Evolutionary conservation across 805 yeast species (phyloP), one percentile per base, ranked within the genome.

Genomic region (Grigorovia transvaalensis): DNA sequence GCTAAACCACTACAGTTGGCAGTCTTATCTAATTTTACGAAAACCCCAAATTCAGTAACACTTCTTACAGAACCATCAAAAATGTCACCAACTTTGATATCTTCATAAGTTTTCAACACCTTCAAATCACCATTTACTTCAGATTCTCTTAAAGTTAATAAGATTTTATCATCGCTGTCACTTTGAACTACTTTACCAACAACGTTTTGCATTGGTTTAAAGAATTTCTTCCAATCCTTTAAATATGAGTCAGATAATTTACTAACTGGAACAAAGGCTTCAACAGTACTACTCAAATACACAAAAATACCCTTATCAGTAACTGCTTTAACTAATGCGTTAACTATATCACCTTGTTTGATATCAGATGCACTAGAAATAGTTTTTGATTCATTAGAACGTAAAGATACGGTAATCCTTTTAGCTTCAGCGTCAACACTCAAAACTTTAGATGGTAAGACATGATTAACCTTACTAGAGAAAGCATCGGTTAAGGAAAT

Each of bases 31-130:
- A 91, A 73, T 56, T 80, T 82, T 49, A 91, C 85, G 63, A 91
- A 91, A 2, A 88, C 96, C 72, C 99, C 99, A 64, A 83, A 91
- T 47, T 87, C 95, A 38, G 89, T 82, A 23, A 83, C 86, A 54
- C 78, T 78, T 64, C 79, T 82, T 45, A 91, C 84, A 2, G 82
- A 70, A 64, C 96, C 99, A 62, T 85, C 91, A 58, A 73, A 80
- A 33, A 83, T 71, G 29, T 84, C 86, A 51, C 86, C 95, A 49
- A 75, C 81, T 52, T 78, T 69, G 51, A 91, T 73, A 52, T 86
- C 93, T 45, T 77, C 82, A 57, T 84, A 82, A 50, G 72, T 71
- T 65, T 84, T 85, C 61, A 80, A 66, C 33, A 75, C 64, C 52
- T 77, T 73, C 53, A 80, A 65, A 20, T 81, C 82, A 45, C 96